Percentiles rank a stretch among this genome's conserved stretches.
These are phyloP conservation scores for Isabelozyma heimii DNA, from an alignment of 805 yeast species.

Conservation along the genomic window DNA sequence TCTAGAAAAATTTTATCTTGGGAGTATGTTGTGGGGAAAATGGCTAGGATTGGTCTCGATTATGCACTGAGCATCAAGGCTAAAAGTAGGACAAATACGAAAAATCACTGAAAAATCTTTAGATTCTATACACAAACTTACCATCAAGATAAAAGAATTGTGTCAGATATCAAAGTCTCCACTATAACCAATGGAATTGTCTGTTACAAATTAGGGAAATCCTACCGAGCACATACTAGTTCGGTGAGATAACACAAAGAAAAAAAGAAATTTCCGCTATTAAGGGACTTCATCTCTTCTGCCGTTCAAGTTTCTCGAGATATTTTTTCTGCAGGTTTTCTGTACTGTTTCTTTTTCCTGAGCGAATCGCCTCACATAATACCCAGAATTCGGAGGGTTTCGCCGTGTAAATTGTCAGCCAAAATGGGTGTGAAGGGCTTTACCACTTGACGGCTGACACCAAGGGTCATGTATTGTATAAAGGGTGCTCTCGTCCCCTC, in stretches of 20 bases:
- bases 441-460: not conserved
- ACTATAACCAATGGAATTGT: not conserved
- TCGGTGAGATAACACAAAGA: not conserved
- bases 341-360: no score
- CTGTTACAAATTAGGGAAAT: not conserved
- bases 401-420: not conserved
- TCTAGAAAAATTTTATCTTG: not conserved
- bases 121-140: not conserved
- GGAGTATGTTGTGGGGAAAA: not conserved
- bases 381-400: not conserved
- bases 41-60: not conserved
- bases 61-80: not conserved
- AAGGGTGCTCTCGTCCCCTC: not conserved
- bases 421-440: not conserved
- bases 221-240: not conserved
- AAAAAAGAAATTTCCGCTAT: not conserved
- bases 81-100: not conserved
- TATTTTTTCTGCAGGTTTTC: not conserved
- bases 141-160: not conserved
- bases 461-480: not conserved
- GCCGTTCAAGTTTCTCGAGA: not conserved
- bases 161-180: not conserved
- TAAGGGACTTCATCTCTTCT: not conserved
- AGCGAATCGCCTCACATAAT: not conserved
- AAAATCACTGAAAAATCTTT: not conserved